Evolutionary conservation across 352 stramenopile species (phyloP).

Genomic region (Pythium sp.): DNA sequence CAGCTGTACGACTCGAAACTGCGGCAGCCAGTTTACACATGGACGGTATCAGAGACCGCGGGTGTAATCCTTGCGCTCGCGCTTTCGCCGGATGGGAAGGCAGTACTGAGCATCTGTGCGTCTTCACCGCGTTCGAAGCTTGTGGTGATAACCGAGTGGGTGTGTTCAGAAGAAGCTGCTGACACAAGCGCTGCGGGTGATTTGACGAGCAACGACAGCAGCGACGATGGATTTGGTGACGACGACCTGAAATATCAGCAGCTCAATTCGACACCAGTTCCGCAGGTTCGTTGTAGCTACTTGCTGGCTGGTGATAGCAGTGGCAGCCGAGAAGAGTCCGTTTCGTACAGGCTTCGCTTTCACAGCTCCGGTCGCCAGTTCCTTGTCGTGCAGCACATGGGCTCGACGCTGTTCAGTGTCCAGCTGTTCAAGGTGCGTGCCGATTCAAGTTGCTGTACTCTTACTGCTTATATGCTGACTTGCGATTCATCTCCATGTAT

Average conservation of each 20-base stretch:
- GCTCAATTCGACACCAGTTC: neutral
- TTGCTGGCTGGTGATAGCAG: neutral
- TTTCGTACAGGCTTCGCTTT: constrained; percentile 10
- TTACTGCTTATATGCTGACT: no score
- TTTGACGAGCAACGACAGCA: constrained; percentile 14
- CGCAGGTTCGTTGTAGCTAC: constrained; percentile 9
- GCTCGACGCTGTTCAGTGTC: neutral
- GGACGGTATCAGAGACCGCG: neutral
- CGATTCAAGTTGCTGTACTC: no score
- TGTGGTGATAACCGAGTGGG: constrained; percentile 11
- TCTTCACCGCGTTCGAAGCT: neutral
- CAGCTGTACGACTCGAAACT: constrained; percentile 15
- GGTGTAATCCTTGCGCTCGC: constrained; percentile 8
- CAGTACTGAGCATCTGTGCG: constrained; percentile 8
- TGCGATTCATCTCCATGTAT: no score
- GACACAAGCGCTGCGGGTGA: constrained; percentile 1
- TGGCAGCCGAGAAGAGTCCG: neutral
- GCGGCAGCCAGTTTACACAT: constrained; percentile 13
- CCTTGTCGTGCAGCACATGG: neutral
- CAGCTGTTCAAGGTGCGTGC: constrained; percentile 9
- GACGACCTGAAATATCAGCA: neutral
- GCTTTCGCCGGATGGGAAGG: constrained; percentile 7
- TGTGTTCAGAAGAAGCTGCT: constrained; percentile 6
- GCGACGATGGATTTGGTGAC: constrained; percentile 1
- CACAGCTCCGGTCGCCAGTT: constrained; percentile 7